Conservation (phyloP, 179 eudicot genomes). For the Monotropa hypopitys region DNA sequence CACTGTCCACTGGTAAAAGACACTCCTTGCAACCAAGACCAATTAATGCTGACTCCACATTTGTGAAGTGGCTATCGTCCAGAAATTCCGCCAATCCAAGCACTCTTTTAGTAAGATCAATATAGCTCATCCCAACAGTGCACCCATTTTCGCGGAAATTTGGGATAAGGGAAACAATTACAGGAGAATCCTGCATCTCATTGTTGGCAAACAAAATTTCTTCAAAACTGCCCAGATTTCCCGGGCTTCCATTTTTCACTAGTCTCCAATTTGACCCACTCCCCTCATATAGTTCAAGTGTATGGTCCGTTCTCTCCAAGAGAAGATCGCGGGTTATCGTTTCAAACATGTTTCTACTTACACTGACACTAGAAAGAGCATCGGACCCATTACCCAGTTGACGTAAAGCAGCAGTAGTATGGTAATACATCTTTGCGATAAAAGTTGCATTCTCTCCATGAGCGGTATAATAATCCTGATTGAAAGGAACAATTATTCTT, state of each 20-base stretch:
- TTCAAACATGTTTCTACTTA: conserved; percentile 89
- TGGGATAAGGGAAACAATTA: conserved; percentile 56
- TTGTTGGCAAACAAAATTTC: conserved; percentile 84
- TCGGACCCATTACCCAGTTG: conserved; percentile 72
- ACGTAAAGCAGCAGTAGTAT: conserved; percentile 70
- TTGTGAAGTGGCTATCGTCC: conserved; percentile 88
- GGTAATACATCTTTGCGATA: conserved; percentile 80
- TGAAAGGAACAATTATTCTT: background rate
- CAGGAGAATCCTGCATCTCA: conserved; percentile 97
- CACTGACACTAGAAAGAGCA: conserved; percentile 72
- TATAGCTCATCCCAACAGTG: conserved; percentile 65
- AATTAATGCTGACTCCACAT: conserved; percentile 79
- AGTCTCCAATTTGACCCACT: conserved; percentile 78
- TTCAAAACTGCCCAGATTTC: conserved; percentile 86
- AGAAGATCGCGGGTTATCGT: conserved; percentile 71
- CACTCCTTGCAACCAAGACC: conserved; percentile 97
- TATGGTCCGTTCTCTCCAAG: conserved; percentile 89
- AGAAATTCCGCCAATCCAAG: conserved; percentile 58
- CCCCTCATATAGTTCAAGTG: conserved; percentile 80
- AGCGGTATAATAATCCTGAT: conserved; percentile 81
- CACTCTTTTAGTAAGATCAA: conserved; percentile 62
- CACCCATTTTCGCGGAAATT: conserved; percentile 56
- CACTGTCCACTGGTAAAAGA: conserved; percentile 51
- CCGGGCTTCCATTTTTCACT: conserved; percentile 85
- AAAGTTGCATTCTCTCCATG: conserved; percentile 89